Base-by-base conservation (phyloP, 129 eudicot species). In the Lactuca sativa region DNA sequence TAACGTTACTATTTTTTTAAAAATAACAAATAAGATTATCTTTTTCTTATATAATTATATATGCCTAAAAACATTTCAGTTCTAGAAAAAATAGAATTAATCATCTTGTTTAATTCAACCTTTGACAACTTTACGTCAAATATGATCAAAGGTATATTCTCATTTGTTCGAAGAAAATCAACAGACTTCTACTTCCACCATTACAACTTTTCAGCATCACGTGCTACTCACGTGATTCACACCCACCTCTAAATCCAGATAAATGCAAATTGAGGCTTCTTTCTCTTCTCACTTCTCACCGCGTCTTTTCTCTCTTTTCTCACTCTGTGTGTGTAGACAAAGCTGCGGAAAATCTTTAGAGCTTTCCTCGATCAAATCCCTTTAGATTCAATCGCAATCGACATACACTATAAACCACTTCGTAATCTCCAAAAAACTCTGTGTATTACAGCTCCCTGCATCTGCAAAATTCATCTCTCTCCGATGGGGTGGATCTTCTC, bases 111-210 rank as follows among this genome's bases (percentile, higher is more conserved):
- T 9, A 52, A 36, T 51, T 73, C 77, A 73, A 62, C 70, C 52
- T 6, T 71, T 40, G 66, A 34, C 30, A 7, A 18, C 41, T 66
- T 68, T 59, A 59, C 59, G 75, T 76, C 76, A 76, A 53, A 61
- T 25, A 15, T 72, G 5, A 72, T 72, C 70, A 16, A 71, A 70
- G 53, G 66, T 3, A 52, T 76, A 67, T 76, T 75, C 69, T 18
- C n/a, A 14, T 49, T 37, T 53, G 32, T 59, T 51, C 68, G 12
- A 75, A 66, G 52, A 52, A 71, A 62, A 56, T 25, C 52, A 67
- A 5, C 17, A 25, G 10, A n/a, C 52, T 33, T 6, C 52, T 0
- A 62, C 37, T 25, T 25, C 30, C 2, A 25, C 31, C 31, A n/a
- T 16, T 30, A 33, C 64, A n/a, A 12, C 52, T 49, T 59, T 59